A percentile compares a stretch with the other conserved stretches of the same genome.
These are phyloP conservation scores for Lactifluus pinguis DNA, from an alignment of 768 basidiomycete species.

Conservation along the genomic window DNA sequence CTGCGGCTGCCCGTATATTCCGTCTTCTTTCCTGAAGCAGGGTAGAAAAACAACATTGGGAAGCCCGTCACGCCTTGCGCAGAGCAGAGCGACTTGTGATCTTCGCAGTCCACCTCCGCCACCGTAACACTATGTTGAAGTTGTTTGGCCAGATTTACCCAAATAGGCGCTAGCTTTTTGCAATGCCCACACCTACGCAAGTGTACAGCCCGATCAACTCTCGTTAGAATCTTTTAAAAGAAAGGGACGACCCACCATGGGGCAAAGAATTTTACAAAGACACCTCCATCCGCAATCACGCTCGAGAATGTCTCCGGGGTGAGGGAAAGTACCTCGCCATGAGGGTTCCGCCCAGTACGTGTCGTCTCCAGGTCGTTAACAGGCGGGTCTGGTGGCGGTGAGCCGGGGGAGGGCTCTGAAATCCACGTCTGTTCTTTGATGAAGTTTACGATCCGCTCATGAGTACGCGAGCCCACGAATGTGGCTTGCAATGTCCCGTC, in stretches of 20 bases:
- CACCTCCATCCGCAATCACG: constrained; percentile 36
- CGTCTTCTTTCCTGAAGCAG: constrained; percentile 38
- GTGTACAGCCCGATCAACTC: not conserved
- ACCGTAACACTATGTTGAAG: constrained; percentile 69
- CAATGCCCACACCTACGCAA: constrained; percentile 79
- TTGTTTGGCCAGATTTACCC: constrained; percentile 61
- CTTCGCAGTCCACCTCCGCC: constrained; percentile 87
- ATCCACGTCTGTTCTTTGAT: constrained; percentile 37
- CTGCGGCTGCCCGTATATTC: constrained; percentile 73
- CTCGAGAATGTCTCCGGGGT: constrained; percentile 42
- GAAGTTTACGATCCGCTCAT: constrained; percentile 48
- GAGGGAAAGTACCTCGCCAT: constrained; percentile 33
- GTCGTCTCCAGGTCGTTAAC: constrained; percentile 29
- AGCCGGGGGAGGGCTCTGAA: constrained; percentile 12
- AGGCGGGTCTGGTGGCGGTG: constrained; percentile 22
- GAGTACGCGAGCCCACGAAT: constrained; percentile 46
- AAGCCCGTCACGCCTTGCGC: constrained; percentile 65
- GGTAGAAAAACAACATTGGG: constrained; percentile 72
- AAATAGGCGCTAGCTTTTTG: constrained; percentile 83
- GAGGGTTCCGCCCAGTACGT: constrained; percentile 26
- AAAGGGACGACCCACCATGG: constrained; percentile 51
- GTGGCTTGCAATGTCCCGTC: constrained; percentile 52
- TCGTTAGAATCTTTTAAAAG: not conserved
- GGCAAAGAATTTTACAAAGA: constrained; percentile 78
- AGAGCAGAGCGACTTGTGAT: constrained; percentile 55